Evolutionary conservation across 345 rosid genomes (phyloP).

Genomic region (Carallia brachiata): DNA sequence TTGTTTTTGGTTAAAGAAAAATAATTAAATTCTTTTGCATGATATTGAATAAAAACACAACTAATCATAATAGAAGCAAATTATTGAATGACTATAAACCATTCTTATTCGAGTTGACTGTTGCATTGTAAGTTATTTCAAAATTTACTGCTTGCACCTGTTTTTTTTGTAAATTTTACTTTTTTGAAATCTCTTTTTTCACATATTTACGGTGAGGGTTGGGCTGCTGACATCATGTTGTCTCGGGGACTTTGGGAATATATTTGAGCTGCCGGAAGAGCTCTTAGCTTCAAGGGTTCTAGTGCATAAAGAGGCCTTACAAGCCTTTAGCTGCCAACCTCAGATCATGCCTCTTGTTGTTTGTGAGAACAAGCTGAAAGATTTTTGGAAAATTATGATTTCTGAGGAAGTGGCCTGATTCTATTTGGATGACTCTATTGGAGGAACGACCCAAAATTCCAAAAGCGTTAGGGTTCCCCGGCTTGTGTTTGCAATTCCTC

Average conservation of each 20-base stretch:
- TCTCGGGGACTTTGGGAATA: constrained; percentile 13
- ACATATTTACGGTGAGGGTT: constrained; percentile 1
- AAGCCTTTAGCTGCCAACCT: constrained; percentile 24
- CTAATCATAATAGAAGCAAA: too few relatives aligned
- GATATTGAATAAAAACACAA: too few relatives aligned
- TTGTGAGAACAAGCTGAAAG: constrained; percentile 6
- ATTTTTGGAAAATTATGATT: neutral
- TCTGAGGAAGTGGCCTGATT: neutral
- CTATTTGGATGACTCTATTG: neutral
- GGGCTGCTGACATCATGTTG: constrained; percentile 5
- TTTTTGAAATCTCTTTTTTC: neutral
- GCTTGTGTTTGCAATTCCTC: neutral
- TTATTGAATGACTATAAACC: too few relatives aligned
- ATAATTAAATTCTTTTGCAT: neutral
- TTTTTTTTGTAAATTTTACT: neutral
- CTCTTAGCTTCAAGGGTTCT: constrained; percentile 9
- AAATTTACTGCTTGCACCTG: neutral
- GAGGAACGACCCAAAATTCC: constrained; percentile 5
- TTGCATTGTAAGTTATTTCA: neutral
- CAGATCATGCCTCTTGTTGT: neutral
- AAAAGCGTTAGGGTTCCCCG: neutral
- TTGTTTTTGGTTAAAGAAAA: neutral
- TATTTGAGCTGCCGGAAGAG: constrained; percentile 18
- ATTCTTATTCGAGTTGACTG: too few relatives aligned
- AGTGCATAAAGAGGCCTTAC: neutral